phyloP scores from a whole-genome alignment of 257 asterid species.

The Linaria vulgaris region DNA sequence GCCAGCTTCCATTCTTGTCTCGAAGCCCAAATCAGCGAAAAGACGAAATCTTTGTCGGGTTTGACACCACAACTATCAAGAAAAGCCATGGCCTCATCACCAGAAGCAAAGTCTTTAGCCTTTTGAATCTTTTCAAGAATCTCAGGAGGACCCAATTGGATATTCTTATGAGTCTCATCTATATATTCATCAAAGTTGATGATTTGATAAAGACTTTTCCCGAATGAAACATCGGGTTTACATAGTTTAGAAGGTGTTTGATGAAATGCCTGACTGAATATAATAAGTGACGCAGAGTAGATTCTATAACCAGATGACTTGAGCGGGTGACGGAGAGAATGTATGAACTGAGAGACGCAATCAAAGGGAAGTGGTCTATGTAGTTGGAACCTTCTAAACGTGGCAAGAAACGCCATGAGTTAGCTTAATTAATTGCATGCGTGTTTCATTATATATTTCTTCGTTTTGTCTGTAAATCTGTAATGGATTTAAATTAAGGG shows the following conservation, averaged over 20 bases:
- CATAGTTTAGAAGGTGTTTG: conserved; percentile 41
- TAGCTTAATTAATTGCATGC: conserved; percentile 14
- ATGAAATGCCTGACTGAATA: conserved; percentile 56
- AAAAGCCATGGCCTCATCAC: conserved; percentile 72
- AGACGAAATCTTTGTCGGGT: conserved; percentile 53
- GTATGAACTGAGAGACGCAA: conserved; percentile 31
- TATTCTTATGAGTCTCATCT: conserved; percentile 22
- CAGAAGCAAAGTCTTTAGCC: conserved; percentile 56
- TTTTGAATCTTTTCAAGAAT: conserved; percentile 46
- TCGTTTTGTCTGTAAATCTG: background rate
- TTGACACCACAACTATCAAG: conserved; percentile 54
- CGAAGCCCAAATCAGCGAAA: conserved; percentile 62
- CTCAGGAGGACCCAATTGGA: conserved; percentile 31
- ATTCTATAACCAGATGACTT: background rate
- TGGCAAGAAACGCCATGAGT: conserved; percentile 38
- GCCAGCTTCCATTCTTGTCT: conserved; percentile 84
- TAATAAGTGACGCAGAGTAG: background rate
- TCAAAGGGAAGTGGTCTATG: conserved; percentile 15
- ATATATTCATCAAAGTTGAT: conserved; percentile 32
- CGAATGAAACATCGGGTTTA: conserved; percentile 21
- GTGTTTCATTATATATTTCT: conserved; percentile 2
- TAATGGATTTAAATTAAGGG: too few species aligned
- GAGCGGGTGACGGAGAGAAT: conserved; percentile 18
- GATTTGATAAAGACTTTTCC: conserved; percentile 24
- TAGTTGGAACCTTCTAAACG: conserved; percentile 45